A percentile compares a stretch with the other conserved stretches of the same genome.
Evolutionary conservation across 75 land plant genomes (phyloP).

Genomic region (Adiantum capillusveneris): DNA sequence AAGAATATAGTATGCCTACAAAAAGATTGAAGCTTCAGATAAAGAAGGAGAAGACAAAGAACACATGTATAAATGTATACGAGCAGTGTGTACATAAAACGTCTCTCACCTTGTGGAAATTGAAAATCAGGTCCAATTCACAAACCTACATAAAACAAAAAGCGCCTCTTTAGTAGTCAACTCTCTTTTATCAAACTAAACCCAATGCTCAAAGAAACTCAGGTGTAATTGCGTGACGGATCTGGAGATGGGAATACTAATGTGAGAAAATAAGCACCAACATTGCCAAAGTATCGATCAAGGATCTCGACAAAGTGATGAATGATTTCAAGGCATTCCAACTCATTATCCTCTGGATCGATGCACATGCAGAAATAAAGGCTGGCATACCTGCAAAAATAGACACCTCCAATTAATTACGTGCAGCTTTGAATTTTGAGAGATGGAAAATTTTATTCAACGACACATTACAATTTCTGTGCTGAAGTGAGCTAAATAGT

Average conservation of each 20-base stretch:
- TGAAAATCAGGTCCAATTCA: constrained; percentile 87
- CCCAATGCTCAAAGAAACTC: no score
- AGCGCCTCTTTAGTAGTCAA: no score
- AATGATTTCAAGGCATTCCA: constrained; percentile 86
- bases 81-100: background rate
- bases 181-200: no score
- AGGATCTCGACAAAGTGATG: constrained; percentile 95
- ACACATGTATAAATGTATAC: background rate
- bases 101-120: constrained; percentile 87
- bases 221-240: no score
- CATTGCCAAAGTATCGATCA: constrained; percentile 97
- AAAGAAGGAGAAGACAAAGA: no score
- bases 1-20: constrained; percentile 84
- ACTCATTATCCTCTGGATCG: constrained; percentile 85
- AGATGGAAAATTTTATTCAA: no score
- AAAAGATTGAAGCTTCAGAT: no score
- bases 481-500: no score
- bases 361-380: constrained; percentile 98
- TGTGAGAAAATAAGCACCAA: constrained; percentile 31
- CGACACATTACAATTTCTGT: no score
- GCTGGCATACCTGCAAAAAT: constrained; percentile 78
- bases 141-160: constrained; percentile 49
- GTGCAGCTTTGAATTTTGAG: no score
- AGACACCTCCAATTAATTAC: no score
- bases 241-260: no score